A percentile compares a stretch with the other conserved stretches of the same genome.
These are phyloP conservation scores for Leccinum subtestaceum DNA, from an alignment of 768 basidiomycete species.

Conservation along the genomic window DNA sequence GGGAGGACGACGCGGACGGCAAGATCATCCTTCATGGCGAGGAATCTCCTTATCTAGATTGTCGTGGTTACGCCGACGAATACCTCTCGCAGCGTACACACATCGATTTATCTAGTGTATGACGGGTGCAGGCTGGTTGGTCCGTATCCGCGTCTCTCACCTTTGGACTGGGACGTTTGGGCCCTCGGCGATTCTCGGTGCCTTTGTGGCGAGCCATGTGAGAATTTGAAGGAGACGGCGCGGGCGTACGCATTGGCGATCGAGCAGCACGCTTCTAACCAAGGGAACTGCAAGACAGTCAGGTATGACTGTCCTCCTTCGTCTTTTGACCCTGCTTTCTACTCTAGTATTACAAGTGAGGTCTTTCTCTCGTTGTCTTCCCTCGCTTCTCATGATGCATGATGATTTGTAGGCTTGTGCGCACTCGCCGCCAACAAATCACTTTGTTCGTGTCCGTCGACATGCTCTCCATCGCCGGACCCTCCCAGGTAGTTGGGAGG, in stretches of 20 bases:
- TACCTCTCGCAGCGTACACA: conserved; percentile 4
- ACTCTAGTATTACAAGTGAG: conserved; percentile 8
- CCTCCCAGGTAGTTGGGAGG: conserved; percentile 56
- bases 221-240: conserved; percentile 51
- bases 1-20: not conserved
- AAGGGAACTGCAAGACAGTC: not conserved
- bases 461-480: conserved; percentile 12
- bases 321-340: conserved; percentile 2
- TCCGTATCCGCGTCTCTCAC: conserved; percentile 43
- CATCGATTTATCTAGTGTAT: conserved; percentile 64
- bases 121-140: conserved; percentile 42
- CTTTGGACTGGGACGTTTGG: conserved; percentile 55
- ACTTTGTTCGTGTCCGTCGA: not conserved
- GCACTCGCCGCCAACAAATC: not conserved
- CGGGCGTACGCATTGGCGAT: conserved; percentile 45
- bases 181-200: conserved; percentile 59
- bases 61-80: not conserved
- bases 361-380: not conserved
- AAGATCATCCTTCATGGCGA: not conserved
- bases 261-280: conserved; percentile 6
- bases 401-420: conserved; percentile 8
- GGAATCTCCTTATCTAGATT: not conserved
- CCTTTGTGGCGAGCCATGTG: conserved; percentile 44
- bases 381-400: conserved; percentile 1
- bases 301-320: conserved; percentile 10